These are phyloP conservation scores for Otatea glauca DNA, from an alignment of 176 grass and related monocot species.

Conservation along the genomic window DNA sequence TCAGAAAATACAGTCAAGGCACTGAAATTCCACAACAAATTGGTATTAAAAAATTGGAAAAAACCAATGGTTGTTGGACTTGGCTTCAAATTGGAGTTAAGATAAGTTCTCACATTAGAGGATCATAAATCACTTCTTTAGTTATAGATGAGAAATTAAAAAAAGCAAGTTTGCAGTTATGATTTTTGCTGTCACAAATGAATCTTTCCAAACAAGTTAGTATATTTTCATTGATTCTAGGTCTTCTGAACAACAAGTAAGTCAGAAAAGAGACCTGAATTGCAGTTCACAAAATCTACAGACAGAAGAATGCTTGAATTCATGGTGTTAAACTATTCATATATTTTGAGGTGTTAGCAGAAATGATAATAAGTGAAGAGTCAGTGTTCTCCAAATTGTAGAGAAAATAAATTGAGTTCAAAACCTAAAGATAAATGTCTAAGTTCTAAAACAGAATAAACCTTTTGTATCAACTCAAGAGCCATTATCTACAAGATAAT, in stretches of 20 bases:
- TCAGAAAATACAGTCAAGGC: background rate
- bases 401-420: background rate
- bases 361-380: background rate
- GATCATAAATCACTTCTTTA: background rate
- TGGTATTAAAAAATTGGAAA: background rate
- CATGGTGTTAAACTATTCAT: background rate
- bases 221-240: background rate
- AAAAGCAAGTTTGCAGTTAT: background rate
- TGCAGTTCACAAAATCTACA: background rate
- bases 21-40: background rate
- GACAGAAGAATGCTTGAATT: background rate
- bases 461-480: background rate
- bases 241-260: conserved; percentile 1
- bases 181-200: background rate
- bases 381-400: background rate
- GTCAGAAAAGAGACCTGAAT: background rate
- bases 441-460: background rate
- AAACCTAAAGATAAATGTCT: background rate
- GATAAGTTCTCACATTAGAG: background rate
- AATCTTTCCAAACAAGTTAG: background rate
- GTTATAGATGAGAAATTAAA: background rate
- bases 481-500: background rate
- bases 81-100: conserved; percentile 1
- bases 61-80: background rate
- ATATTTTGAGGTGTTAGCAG: background rate